Evolutionary conservation across 768 basidiomycete species (phyloP), one percentile per base, ranked within the genome.

Genomic region (Ramaria rubella): DNA sequence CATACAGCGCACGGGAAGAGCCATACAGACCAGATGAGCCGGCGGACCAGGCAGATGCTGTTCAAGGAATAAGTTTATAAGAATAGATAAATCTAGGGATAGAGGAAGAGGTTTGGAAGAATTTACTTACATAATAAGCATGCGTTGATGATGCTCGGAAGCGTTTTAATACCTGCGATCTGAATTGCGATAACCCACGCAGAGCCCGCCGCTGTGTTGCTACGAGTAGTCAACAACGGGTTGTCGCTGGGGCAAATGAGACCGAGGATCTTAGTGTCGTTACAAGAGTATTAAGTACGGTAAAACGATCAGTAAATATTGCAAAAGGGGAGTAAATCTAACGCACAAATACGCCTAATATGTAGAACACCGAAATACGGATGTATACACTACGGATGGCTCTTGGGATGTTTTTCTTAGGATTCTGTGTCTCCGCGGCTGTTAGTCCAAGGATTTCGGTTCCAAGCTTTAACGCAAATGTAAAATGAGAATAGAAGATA

Each of bases 141-240:
- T 14, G 80, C 87, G 64, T 91, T 91, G 68, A 91, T 76, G 63
- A 91, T 79, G 45, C 81, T 63, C 15, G 58, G 58, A 12, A 59
- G 45, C 8, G 64, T 72, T 48, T 68, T 71, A 64, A 77, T 77
- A n/a, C 76, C 76, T n/a, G 76, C 71, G 24, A 61, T 60, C 43
- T 60, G 43, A 44, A 66, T 66, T 26, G 74, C 75, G 44, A 77
- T 73, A 54, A 76, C 75, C 64, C 73, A 76, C 26, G 75, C 68
- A 48, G 70, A 67, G 15, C 64, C 64, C 14, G 67, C 60, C 59
- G 72, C 71, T 55, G 52, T 59, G 5, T 27, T 27, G 34, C 44
- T 58, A 69, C 72, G 14, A 4, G 67, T 59, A 44, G 64, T 61
- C 17, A 74, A 68, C 34, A 59, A 59, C 7, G 64, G 60, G 61